A percentile compares a stretch with the other conserved stretches of the same genome.
These are phyloP conservation scores for Scytalidium sp. DNA, from an alignment of 2,329 filamentous ascomycete genomes.

Conservation along the genomic window DNA sequence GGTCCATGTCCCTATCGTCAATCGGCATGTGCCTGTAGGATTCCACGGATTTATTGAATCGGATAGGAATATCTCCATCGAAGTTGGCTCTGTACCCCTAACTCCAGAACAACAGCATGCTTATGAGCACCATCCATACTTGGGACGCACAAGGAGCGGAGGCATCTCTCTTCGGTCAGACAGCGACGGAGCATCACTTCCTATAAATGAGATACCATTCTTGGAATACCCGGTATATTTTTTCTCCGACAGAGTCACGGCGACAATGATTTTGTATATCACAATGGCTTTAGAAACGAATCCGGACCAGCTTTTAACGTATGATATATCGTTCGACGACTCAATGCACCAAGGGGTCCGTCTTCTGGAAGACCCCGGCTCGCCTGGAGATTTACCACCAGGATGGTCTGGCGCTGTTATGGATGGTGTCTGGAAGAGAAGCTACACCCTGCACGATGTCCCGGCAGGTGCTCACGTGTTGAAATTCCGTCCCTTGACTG, in stretches of 20 bases:
- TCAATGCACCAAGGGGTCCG: constrained; percentile 24
- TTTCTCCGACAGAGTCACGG: not conserved
- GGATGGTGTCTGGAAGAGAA: constrained; percentile 25
- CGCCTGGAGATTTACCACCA: constrained; percentile 11
- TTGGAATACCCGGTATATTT: not conserved
- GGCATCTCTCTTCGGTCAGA: constrained; percentile 50
- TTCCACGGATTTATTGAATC: constrained; percentile 61
- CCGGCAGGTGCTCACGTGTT: constrained; percentile 17
- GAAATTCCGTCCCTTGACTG: constrained; percentile 23
- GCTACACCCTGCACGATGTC: constrained; percentile 31
- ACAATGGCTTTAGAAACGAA: not conserved
- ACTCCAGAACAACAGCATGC: not conserved
- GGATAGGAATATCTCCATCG: constrained; percentile 50
- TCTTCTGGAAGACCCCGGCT: constrained; percentile 30
- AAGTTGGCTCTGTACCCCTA: constrained; percentile 41
- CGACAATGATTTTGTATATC: not conserved
- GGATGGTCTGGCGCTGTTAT: constrained; percentile 9
- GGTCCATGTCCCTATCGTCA: constrained; percentile 51
- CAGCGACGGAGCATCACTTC: constrained; percentile 44
- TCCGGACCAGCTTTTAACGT: constrained; percentile 27
- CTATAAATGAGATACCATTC: constrained; percentile 27
- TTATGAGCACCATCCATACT: constrained; percentile 1
- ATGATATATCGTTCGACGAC: constrained; percentile 32
- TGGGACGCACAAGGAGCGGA: constrained; percentile 52
- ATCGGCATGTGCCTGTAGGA: constrained; percentile 41